Evolutionary conservation across 176 grass and related monocot species (phyloP).

Genomic region (Tillandsia fasciculata): DNA sequence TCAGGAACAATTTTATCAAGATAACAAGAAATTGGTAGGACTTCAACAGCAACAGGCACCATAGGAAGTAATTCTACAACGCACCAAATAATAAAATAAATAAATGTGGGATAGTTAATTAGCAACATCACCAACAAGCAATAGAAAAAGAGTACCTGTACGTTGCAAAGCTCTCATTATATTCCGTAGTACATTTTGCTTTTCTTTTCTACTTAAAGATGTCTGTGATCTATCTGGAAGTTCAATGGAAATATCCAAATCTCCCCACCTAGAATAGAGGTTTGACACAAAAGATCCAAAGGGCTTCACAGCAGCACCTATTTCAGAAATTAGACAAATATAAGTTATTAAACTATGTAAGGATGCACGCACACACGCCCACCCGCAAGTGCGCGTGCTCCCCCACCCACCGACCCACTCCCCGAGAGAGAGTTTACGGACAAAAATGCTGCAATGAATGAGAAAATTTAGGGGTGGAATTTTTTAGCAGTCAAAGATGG

Average conservation of each 20-base stretch:
- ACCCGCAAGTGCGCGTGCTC: no score
- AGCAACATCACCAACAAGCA: neutral
- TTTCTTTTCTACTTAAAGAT: slow-evolving; percentile 31
- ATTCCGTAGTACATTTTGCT: slow-evolving; percentile 44
- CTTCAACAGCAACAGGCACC: neutral
- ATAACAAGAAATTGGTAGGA: neutral
- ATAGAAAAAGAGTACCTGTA: slow-evolving; percentile 34
- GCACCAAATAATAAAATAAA: neutral
- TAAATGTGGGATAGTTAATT: neutral
- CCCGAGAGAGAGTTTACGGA: neutral
- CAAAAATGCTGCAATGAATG: slow-evolving; percentile 1
- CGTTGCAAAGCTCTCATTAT: slow-evolving; percentile 45
- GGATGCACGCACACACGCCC: neutral
- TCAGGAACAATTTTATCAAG: neutral
- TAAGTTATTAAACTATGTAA: slow-evolving; percentile 9
- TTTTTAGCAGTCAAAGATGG: neutral
- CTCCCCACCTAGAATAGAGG: slow-evolving; percentile 85
- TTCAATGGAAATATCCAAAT: slow-evolving; percentile 84
- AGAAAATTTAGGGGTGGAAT: neutral
- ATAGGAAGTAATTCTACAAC: neutral
- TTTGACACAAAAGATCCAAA: slow-evolving; percentile 96
- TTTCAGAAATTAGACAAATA: slow-evolving; percentile 22
- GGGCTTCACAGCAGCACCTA: slow-evolving; percentile 54
- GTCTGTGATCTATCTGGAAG: slow-evolving; percentile 11
- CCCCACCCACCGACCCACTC: no score